Evolutionary conservation across 768 basidiomycete genomes (phyloP), one percentile per base, ranked within the genome.

Genomic region (Leccinum imitatum): DNA sequence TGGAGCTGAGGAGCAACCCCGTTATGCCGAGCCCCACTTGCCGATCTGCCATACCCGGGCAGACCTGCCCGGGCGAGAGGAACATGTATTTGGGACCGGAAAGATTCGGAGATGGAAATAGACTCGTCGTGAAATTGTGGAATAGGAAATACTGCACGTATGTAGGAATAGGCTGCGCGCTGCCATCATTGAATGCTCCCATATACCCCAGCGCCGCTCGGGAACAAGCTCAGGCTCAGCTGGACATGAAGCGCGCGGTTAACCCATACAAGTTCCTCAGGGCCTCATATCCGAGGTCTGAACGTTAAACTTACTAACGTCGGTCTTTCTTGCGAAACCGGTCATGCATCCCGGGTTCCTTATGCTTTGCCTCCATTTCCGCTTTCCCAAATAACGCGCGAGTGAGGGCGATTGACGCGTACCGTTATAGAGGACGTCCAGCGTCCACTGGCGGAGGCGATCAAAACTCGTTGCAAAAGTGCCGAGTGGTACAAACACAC

Each of bases 291-390:
- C 41, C 41, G 41, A 44, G 10, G 6, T 44, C 41, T 44, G 57
- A 61, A 71, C 59, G 63, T 57, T 59, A 58, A 59, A 30, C 41
- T 54, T 35, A 35, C 13, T 19, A 41, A 3, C 10, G 35, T 27
- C 35, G 39, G 21, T 39, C 35, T 35, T 19, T 25, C 54, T n/a
- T 54, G 48, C n/a, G n/a, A 11, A 3, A 21, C 10, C 9, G 31
- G 30, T 25, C 56, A 58, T 71, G 30, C 55, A 57, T 71, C 59
- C 61, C 63, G 54, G 37, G 59, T 52, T 57, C 9, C 41, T 56
- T 19, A 21, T 35, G 57, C 25, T 47, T 19, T 58, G 15, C 11
- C 31, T 17, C 46, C 50, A 41, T 17, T 46, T 17, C 37, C 50
- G 50, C 21, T 54, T 11, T 23, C 11, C n/a, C 44, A 50, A 50